Percentiles rank a stretch among this genome's conserved stretches.
These are phyloP conservation scores for Pythium vanterpoolii DNA, from an alignment of 352 stramenopile species.

Conservation along the genomic window DNA sequence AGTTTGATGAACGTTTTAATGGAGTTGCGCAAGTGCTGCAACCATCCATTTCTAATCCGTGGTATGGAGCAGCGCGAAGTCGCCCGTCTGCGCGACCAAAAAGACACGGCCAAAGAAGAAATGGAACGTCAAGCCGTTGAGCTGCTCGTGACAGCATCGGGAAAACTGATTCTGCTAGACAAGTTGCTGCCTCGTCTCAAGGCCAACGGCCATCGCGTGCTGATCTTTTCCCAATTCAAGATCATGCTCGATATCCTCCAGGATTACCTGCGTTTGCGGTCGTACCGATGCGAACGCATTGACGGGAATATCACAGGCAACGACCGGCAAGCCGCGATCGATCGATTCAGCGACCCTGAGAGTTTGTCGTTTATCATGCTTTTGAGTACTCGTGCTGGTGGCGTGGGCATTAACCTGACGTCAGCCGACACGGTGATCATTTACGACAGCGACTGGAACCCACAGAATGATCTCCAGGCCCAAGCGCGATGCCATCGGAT, in stretches of 20 bases:
- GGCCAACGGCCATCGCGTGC: conserved; percentile 93
- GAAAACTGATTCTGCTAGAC: conserved; percentile 98
- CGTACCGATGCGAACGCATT: conserved; percentile 96
- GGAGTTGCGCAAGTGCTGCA: conserved; percentile 95
- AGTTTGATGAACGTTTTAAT: conserved; percentile 92
- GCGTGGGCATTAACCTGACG: conserved; percentile 98
- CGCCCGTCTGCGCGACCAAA: conserved; percentile 52
- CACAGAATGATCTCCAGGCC: conserved; percentile 93
- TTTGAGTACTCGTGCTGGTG: conserved; percentile 96
- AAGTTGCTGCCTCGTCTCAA: conserved; percentile 97
- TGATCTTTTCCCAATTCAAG: conserved; percentile 99
- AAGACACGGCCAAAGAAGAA: conserved; percentile 41
- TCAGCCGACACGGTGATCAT: conserved; percentile 90
- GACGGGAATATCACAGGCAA: conserved; percentile 98
- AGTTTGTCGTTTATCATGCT: conserved; percentile 95
- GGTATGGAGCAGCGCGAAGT: conserved; percentile 84
- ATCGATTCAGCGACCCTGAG: conserved; percentile 79
- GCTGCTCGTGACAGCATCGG: conserved; percentile 92
- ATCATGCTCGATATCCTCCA: conserved; percentile 99
- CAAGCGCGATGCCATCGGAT: conserved; percentile 92
- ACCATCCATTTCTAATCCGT: conserved; percentile 92
- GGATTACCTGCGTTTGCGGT: conserved; percentile 93
- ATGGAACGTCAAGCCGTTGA: conserved; percentile 70
- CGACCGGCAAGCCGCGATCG: conserved; percentile 93
- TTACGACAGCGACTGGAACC: conserved; percentile 99